Percentiles rank a stretch among this genome's conserved stretches.
Conservation (phyloP, 345 rosid genomes). For the Eucalyptus viminalis region DNA sequence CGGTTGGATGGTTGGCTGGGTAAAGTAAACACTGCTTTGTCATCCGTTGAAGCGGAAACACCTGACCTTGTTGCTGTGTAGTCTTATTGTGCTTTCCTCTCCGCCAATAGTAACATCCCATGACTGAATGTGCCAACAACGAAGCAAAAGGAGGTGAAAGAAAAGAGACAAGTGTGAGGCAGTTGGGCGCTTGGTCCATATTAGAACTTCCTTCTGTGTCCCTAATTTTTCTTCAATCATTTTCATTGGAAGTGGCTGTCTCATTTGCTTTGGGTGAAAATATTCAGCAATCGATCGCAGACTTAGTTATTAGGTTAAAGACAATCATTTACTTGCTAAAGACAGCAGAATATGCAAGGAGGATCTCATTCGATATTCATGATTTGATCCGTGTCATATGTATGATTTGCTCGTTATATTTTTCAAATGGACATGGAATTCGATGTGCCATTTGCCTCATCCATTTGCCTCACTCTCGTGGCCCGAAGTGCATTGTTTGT, state of each 20-base stretch:
- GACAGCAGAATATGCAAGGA: not conserved
- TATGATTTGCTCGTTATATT: not conserved
- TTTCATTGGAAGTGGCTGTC: not conserved
- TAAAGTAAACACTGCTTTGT: constrained; percentile 66
- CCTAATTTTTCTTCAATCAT: not conserved
- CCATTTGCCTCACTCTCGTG: not conserved
- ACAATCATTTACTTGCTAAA: not conserved
- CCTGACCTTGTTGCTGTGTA: constrained; percentile 80
- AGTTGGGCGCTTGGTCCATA: not conserved
- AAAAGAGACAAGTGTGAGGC: not conserved
- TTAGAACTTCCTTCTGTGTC: not conserved
- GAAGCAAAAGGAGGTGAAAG: not conserved
- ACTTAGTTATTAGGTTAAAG: not conserved
- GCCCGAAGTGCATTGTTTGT: not conserved
- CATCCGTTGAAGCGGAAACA: constrained; percentile 91
- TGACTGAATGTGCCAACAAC: not conserved
- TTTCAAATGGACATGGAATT: not conserved
- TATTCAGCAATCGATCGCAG: not conserved
- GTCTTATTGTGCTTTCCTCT: not conserved
- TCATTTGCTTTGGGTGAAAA: not conserved
- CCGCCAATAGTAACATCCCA: not conserved
- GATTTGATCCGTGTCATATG: not conserved
- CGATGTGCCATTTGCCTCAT: not conserved
- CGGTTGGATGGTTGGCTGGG: constrained; percentile 74
- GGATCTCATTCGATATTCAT: not conserved